Conservation (phyloP, 768 basidiomycete genomes). For the Lentinula raphanica region DNA sequence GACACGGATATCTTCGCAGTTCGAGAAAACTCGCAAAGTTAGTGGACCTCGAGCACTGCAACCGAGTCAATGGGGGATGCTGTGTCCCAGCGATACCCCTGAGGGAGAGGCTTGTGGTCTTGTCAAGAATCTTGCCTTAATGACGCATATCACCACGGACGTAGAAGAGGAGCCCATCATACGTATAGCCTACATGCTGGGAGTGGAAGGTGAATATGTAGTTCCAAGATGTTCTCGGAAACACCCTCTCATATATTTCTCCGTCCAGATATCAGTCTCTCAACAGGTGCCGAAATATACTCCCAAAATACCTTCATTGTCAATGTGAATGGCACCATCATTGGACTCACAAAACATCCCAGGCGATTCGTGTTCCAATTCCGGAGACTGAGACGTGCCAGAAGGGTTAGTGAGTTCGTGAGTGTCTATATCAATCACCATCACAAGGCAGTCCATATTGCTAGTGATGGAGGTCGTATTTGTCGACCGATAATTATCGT, state of each 20-base stretch:
- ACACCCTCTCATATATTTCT: slow-evolving; percentile 9
- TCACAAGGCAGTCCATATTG: slow-evolving; percentile 91
- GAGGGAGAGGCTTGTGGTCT: slow-evolving; percentile 99
- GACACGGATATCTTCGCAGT: slow-evolving; percentile 98
- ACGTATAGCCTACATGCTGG: slow-evolving; percentile 87
- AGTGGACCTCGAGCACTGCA: slow-evolving; percentile 95
- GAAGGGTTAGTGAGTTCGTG: slow-evolving; percentile 93
- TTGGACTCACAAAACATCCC: slow-evolving; percentile 87
- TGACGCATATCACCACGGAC: slow-evolving; percentile 99
- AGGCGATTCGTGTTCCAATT: slow-evolving; percentile 84
- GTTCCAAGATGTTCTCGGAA: slow-evolving; percentile 5
- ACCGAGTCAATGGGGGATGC: slow-evolving; percentile 98
- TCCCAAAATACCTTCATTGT: slow-evolving; percentile 90
- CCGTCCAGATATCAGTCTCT: slow-evolving; percentile 76
- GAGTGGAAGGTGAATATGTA: slow-evolving; percentile 83
- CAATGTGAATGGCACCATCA: slow-evolving; percentile 93
- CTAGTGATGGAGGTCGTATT: slow-evolving; percentile 95
- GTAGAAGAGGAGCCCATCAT: slow-evolving; percentile 94
- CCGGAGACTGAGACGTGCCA: slow-evolving; percentile 86
- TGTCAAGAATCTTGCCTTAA: slow-evolving; percentile 96
- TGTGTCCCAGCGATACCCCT: slow-evolving; percentile 97
- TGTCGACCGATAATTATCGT: slow-evolving; percentile 98
- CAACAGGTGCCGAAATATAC: slow-evolving; percentile 95
- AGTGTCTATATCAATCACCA: slow-evolving; percentile 95
- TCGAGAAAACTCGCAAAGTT: slow-evolving; percentile 98